Base-by-base conservation (phyloP, 2,329 filamentous ascomycete genomes). In the Epichloe sp. region DNA sequence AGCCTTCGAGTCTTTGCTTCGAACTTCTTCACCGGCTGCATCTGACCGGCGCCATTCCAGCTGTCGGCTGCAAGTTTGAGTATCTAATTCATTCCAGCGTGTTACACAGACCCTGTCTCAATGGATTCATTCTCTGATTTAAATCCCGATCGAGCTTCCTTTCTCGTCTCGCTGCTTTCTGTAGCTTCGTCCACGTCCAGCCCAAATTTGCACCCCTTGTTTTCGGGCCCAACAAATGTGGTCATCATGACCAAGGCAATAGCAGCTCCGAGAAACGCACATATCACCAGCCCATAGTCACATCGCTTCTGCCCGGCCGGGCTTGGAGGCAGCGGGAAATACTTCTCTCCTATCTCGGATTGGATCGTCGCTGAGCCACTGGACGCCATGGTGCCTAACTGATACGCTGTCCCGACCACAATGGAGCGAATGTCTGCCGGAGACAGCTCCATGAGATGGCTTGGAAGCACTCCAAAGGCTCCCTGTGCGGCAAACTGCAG, bases 331-430 rank as follows among this genome's bases (percentile, higher is more conserved):
- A 45, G 41, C 10, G 48, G 26, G n/a, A 50, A 44, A 17, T 50
- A 45, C 0, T 37, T 36, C 23, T 50, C 48, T 21, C 42, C 48
- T 8, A 50, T 23, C 11, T 36, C 40, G 10, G 48, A 44, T 40
- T 50, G 48, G 5, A 50, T 50, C 4, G 42, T 44, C 17, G 48
- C 37, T n/a, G 48, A 44, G 40, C 40, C 23, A 14, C 41, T 50
- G 10, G 42, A 42, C 11, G 41, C 42, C 48, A 50, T 6, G 7
- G 31, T 44, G 26, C 48, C 48, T n/a, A 50, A 41, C 41, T 50
- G 42, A n/a, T 50, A 50, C 19, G 48, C 17, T 5, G 48, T 50
- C 15, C 48, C 41, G 10, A 45, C 48, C 26, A 50, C 48, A 45
- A 50, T 44, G 34, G 48, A 50, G 10, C 40, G 40, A 6, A 37